These are phyloP conservation scores for Septoria petroselini DNA, from an alignment of 2,329 filamentous ascomycete genomes.

Conservation along the genomic window DNA sequence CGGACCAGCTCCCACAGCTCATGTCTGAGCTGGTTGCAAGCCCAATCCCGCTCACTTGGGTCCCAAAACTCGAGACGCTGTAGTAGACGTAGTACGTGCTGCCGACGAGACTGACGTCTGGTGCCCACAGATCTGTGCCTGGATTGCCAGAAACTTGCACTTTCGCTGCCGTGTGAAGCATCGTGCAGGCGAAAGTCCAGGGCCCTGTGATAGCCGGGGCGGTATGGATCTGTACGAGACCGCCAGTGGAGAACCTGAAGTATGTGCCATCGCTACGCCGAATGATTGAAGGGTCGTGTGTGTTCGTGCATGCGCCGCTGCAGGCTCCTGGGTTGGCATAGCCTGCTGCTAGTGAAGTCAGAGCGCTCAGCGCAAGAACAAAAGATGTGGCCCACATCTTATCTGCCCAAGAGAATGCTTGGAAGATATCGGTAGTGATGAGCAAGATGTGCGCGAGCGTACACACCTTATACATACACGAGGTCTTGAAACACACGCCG, in stretches of 20 bases:
- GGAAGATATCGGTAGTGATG: not conserved
- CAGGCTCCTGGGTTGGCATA: constrained; percentile 44
- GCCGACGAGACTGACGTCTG: constrained; percentile 59
- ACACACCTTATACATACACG: not conserved
- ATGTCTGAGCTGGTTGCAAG: constrained; percentile 51
- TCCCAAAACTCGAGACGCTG: constrained; percentile 61
- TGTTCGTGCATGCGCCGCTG: constrained; percentile 44
- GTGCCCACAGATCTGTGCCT: constrained; percentile 58
- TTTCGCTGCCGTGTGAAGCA: constrained; percentile 46
- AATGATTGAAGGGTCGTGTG: constrained; percentile 52
- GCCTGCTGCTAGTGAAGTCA: constrained; percentile 28
- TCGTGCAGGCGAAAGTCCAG: constrained; percentile 51
- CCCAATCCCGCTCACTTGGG: constrained; percentile 61
- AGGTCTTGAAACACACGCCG: not conserved
- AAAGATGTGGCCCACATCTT: constrained; percentile 6
- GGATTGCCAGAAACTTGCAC: constrained; percentile 41
- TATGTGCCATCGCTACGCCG: constrained; percentile 50
- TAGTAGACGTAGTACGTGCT: constrained; percentile 64
- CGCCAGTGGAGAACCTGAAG: constrained; percentile 54
- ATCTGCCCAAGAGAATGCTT: not conserved
- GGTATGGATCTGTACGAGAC: constrained; percentile 50
- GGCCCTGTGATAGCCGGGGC: constrained; percentile 49
- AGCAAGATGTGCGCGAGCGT: not conserved
- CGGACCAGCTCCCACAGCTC: constrained; percentile 58
- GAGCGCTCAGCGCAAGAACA: constrained; percentile 21